Evolutionary conservation across 2,329 filamentous ascomycete genomes (phyloP).

Genomic region (Hymenoscyphus linearis): DNA sequence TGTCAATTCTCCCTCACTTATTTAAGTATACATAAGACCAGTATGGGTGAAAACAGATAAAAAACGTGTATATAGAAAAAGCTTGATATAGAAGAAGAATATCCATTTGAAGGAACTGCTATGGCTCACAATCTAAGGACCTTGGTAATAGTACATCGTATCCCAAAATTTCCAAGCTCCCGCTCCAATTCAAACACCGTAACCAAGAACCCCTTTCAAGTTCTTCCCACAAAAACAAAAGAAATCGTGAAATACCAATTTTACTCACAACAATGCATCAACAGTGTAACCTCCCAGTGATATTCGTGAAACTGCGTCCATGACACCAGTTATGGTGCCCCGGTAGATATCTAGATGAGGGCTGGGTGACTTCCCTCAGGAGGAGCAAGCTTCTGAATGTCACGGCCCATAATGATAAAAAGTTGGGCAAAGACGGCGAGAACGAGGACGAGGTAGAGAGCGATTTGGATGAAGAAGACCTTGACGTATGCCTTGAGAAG

Average conservation of each 20-base stretch:
- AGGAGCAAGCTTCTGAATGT: slow-evolving; percentile 13
- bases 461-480: slow-evolving; percentile 52
- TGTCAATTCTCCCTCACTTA: no score
- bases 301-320: not conserved
- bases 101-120: not conserved
- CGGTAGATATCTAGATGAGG: not conserved
- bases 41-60: no score
- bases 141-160: not conserved
- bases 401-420: slow-evolving; percentile 40
- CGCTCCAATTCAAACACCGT: not conserved
- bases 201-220: not conserved
- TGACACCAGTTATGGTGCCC: not conserved
- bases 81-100: no score
- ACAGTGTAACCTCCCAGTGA: not conserved
- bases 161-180: not conserved
- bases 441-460: slow-evolving; percentile 41
- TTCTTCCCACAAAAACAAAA: not conserved
- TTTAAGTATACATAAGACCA: no score
- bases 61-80: no score
- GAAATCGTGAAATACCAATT: not conserved
- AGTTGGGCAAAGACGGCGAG: slow-evolving; percentile 48
- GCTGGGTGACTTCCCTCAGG: not conserved
- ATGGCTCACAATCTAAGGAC: not conserved
- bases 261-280: not conserved
- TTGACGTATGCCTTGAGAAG: slow-evolving; percentile 73